These are phyloP conservation scores for Tulasnella sp. DNA, from an alignment of 768 basidiomycete genomes.

Conservation along the genomic window DNA sequence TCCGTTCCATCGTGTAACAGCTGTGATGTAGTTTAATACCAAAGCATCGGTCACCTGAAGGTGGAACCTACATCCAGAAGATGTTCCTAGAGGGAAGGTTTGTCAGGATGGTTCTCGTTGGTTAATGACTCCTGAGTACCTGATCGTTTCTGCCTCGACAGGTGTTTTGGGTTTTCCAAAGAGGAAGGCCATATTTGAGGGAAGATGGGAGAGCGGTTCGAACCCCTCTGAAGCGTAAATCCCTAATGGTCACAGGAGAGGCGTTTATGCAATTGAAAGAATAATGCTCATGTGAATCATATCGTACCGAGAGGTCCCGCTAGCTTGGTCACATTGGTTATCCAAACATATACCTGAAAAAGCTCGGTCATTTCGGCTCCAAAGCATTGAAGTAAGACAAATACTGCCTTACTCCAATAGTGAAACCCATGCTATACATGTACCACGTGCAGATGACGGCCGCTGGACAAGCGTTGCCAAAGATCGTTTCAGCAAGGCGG, in stretches of 20 bases:
- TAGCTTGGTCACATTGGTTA: not conserved
- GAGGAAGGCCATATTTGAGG: not conserved
- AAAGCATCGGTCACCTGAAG: not conserved
- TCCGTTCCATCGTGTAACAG: constrained; percentile 15
- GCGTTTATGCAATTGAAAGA: not conserved
- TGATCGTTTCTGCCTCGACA: not conserved
- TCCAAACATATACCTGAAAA: constrained; percentile 3
- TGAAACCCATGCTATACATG: constrained; percentile 9
- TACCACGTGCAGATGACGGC: constrained; percentile 18
- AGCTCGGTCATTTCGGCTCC: not conserved
- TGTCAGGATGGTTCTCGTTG: not conserved
- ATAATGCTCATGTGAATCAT: not conserved
- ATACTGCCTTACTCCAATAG: not conserved
- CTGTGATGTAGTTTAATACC: not conserved
- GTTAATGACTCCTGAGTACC: not conserved
- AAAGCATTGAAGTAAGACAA: not conserved
- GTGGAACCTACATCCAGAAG: constrained; percentile 23
- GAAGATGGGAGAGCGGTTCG: constrained; percentile 14
- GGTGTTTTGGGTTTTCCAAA: not conserved
- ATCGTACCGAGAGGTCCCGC: not conserved
- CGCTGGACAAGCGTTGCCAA: not conserved
- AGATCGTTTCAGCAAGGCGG: not conserved
- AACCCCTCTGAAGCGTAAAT: constrained; percentile 15
- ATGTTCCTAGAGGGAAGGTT: constrained; percentile 1
- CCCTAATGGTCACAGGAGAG: not conserved